Conservation (phyloP, 2,329 filamentous ascomycete species). For the Ceratocystis albifundus region DNA sequence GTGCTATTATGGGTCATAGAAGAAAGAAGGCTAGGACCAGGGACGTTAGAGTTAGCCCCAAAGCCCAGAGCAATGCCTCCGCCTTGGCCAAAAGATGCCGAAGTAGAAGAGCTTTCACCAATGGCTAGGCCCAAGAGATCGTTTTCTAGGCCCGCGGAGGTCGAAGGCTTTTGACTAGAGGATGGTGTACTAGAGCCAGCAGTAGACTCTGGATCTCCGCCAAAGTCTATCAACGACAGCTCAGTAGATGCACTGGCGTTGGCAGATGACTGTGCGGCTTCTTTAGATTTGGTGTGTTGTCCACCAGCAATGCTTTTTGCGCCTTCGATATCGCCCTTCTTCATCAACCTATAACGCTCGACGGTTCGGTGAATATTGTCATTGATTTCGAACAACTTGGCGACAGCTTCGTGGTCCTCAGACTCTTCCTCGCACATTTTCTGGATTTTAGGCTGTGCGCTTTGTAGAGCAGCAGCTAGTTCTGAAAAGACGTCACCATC, state of each 20-base stretch:
- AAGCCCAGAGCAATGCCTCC: conserved; percentile 78
- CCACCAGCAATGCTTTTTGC: conserved; percentile 76
- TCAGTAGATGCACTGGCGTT: conserved; percentile 56
- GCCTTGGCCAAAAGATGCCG: conserved; percentile 53
- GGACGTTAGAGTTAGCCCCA: conserved; percentile 55
- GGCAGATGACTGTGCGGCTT: conserved; percentile 31
- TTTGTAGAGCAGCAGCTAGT: conserved; percentile 76
- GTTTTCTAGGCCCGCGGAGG: conserved; percentile 55
- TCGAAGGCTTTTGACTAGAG: conserved; percentile 40
- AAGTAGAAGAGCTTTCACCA: conserved; percentile 39
- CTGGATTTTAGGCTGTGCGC: conserved; percentile 95
- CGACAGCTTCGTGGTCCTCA: conserved; percentile 89
- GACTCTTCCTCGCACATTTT: conserved; percentile 99
- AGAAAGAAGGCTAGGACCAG: conserved; percentile 52
- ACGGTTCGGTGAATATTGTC: conserved; percentile 97
- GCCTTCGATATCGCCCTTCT: conserved; percentile 81
- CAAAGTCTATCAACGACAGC: conserved; percentile 88
- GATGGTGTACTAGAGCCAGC: conserved; percentile 37
- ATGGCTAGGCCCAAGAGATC: conserved; percentile 84
- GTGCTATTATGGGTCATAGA: conserved; percentile 51
- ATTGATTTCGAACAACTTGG: conserved; percentile 92
- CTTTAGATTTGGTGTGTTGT: conserved; percentile 36
- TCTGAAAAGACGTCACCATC: conserved; percentile 65
- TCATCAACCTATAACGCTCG: conserved; percentile 88
- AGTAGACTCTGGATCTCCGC: conserved; percentile 48